These are phyloP conservation scores for Claviceps sp. DNA, from an alignment of 2,329 filamentous ascomycete genomes.

Conservation along the genomic window DNA sequence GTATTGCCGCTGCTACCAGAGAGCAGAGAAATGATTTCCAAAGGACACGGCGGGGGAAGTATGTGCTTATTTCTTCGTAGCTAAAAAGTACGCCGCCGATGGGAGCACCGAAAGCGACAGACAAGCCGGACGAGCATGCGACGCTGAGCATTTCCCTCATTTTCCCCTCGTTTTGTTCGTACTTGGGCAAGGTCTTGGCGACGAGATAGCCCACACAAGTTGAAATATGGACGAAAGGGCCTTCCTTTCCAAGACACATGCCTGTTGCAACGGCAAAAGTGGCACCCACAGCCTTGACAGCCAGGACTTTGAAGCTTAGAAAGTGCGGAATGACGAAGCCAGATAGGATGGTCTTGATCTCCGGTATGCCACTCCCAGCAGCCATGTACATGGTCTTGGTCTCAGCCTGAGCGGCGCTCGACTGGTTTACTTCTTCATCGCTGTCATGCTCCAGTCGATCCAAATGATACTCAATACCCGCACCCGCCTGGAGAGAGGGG, in stretches of 20 bases:
- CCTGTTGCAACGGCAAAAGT: constrained; percentile 45
- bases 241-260: constrained; percentile 49
- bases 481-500: not conserved
- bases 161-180: constrained; percentile 42
- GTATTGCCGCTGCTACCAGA: constrained; percentile 37
- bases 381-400: constrained; percentile 45
- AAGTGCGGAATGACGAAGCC: constrained; percentile 48
- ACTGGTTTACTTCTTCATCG: constrained; percentile 8
- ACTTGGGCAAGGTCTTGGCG: constrained; percentile 38
- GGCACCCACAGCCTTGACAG: constrained; percentile 44
- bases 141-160: constrained; percentile 45
- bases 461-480: constrained; percentile 21
- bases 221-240: constrained; percentile 47
- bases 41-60: constrained; percentile 41
- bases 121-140: constrained; percentile 42
- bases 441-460: not conserved
- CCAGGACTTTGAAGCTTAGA: constrained; percentile 38
- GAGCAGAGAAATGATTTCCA: constrained; percentile 48
- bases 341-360: constrained; percentile 48
- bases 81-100: constrained; percentile 49
- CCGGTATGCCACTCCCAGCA: constrained; percentile 44
- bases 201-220: constrained; percentile 43
- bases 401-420: constrained; percentile 7
- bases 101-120: constrained; percentile 48
- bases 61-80: constrained; percentile 47